Conservation (phyloP, 2,329 filamentous ascomycete species). For the Arthroderma sp. region DNA sequence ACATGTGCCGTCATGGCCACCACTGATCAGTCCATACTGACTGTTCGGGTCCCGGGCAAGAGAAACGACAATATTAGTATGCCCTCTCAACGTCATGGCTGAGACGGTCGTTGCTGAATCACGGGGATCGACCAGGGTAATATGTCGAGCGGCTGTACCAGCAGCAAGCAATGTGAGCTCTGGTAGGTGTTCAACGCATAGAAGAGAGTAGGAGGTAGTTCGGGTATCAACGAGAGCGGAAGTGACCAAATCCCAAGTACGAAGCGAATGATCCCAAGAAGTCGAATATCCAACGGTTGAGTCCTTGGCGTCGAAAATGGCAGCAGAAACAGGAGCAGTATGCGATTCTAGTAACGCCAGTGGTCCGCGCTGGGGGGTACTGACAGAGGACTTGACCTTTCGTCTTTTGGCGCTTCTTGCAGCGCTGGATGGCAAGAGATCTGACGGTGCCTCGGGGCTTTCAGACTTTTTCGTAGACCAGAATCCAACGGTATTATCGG, state of each 20-base stretch:
- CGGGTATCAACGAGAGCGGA: conserved; percentile 65
- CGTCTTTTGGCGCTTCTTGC: conserved; percentile 59
- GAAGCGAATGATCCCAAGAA: conserved; percentile 81
- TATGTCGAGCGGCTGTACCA: conserved; percentile 73
- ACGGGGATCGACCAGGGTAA: conserved; percentile 86
- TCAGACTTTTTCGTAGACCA: conserved; percentile 74
- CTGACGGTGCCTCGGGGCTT: conserved; percentile 59
- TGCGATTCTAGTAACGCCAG: conserved; percentile 62
- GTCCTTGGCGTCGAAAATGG: conserved; percentile 75
- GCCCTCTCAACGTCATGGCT: conserved; percentile 82
- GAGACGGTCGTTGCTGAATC: conserved; percentile 62
- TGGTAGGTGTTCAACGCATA: conserved; percentile 64
- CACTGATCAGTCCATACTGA: conserved; percentile 73
- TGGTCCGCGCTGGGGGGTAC: conserved; percentile 60
- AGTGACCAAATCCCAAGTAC: conserved; percentile 84
- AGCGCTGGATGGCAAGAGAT: conserved; percentile 55
- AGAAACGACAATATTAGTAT: conserved; percentile 60
- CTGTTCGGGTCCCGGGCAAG: conserved; percentile 52
- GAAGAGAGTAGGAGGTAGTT: conserved; percentile 69
- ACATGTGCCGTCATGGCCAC: conserved; percentile 84
- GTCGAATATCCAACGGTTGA: conserved; percentile 80
- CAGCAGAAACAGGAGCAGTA: conserved; percentile 61
- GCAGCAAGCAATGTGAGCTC: conserved; percentile 53
- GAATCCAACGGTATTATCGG: conserved; percentile 72
- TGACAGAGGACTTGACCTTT: conserved; percentile 53